Conservation (phyloP, 306 rosid genomes). For the Mucuna pruriens region DNA sequence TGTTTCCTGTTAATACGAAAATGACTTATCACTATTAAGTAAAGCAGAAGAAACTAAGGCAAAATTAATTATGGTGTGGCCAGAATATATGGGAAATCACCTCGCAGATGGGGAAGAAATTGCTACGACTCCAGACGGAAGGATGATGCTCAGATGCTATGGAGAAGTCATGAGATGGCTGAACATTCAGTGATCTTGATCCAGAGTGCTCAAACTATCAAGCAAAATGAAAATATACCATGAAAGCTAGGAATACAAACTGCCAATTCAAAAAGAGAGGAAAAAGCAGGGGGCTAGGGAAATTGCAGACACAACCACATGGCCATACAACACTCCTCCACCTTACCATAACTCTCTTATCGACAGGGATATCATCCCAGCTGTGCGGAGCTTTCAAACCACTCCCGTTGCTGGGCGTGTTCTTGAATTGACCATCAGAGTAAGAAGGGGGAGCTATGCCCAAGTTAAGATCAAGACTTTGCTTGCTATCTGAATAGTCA, state of each 20-base stretch:
- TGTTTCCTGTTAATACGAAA: constrained; percentile 65
- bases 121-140: constrained; percentile 49
- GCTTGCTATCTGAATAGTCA: constrained; percentile 54
- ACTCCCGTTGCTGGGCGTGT: constrained; percentile 29
- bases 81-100: constrained; percentile 43
- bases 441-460: constrained; percentile 73
- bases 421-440: constrained; percentile 51
- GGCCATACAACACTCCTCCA: background rate
- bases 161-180: constrained; percentile 52
- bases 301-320: background rate
- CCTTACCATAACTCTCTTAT: constrained; percentile 65
- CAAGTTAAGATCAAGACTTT: constrained; percentile 80
- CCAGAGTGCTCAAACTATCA: constrained; percentile 62
- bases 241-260: background rate
- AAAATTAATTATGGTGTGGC: background rate
- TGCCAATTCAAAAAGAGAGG: background rate
- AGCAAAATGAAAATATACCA: constrained; percentile 2
- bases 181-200: constrained; percentile 50
- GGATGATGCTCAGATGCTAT: constrained; percentile 58
- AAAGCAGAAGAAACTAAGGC: background rate
- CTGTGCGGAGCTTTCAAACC: constrained; percentile 51
- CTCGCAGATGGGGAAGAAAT: constrained; percentile 59
- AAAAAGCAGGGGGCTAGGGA: background rate
- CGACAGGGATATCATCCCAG: constrained; percentile 50
- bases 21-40: background rate